Evolutionary conservation across 148 eudicot genomes (phyloP), one percentile per base, ranked within the genome.

Genomic region (Vaccinium macrocarpon): DNA sequence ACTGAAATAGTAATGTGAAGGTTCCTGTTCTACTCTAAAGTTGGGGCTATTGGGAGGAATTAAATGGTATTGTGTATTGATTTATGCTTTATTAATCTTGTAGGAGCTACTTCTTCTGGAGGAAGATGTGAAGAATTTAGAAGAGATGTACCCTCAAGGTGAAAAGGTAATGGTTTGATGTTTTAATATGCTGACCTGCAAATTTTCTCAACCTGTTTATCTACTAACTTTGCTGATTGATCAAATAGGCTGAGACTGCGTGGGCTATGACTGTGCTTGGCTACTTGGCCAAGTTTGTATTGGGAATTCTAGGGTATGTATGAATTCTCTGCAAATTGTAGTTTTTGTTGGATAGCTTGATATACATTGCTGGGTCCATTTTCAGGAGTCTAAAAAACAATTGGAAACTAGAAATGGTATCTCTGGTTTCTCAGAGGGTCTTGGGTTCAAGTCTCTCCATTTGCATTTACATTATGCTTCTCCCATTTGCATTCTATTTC

Each of bases 101-200:
- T 85, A 95, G 98, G 99, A 97, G 91, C 79, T 95, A 82, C 96
- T 93, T 85, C 91, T 94, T 89, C 84, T 97, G 85, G 99, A 97
- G 88, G 96, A 97, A 81, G 99, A 97, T 84, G 95, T 94, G 49
- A 95, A 93, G 64, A 96, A 96, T 90, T 88, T 97, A 88, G 99
- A 97, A 90, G 99, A 97, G 90, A 95, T 97, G 97, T 97, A 97
- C 87, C 99, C 99, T 87, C 99, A 97, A 91, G 99, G 99, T 83
- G 99, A 97, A 92, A 87, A 97, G 99, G 99, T 95, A 83, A 88
- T 83, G 76, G 81, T 70, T 32, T 73, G 46, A 57, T 68, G 25
- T 23, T 76, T 53, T 79, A 21, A 29, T 42, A 83, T 74, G 87
- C 71, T 70, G 52, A 83, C 68, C 48, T 66, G 79, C 72, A 42